Conservation (phyloP, 352 stramenopile genomes). For the Pythium chondricola region DNA sequence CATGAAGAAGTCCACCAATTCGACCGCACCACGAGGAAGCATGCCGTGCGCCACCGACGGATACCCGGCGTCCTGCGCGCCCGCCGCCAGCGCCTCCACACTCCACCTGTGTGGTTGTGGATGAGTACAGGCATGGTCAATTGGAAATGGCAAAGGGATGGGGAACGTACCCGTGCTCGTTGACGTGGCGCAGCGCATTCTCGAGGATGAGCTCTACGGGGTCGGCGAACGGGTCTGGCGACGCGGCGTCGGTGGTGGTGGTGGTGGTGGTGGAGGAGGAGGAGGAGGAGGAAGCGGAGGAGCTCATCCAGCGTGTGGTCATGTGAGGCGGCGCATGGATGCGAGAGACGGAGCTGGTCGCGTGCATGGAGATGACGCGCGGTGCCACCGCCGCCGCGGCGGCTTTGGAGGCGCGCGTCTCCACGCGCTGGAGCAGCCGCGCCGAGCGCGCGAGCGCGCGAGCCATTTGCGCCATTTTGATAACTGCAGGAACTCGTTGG, state of each 20-base stretch:
- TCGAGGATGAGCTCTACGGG: conserved; percentile 50
- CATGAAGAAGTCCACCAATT: conserved; percentile 85
- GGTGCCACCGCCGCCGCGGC: too few relatives aligned
- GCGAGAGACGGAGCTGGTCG: too few relatives aligned
- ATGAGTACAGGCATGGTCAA: background rate
- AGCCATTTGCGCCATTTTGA: conserved; percentile 5
- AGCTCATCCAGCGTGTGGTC: conserved; percentile 5
- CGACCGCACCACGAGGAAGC: conserved; percentile 67
- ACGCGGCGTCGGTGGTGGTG: conserved; percentile 1
- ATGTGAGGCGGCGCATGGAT: background rate
- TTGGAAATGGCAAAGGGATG: conserved; percentile 4
- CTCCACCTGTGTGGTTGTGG: conserved; percentile 79
- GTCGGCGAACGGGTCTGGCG: conserved; percentile 18
- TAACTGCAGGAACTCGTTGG: background rate
- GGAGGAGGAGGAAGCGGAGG: background rate
- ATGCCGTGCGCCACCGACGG: conserved; percentile 81
- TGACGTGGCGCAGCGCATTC: conserved; percentile 45
- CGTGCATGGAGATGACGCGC: too few relatives aligned
- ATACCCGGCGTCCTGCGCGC: conserved; percentile 57
- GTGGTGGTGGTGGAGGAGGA: conserved; percentile 2
- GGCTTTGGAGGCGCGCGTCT: conserved; percentile 2
- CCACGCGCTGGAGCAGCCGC: conserved; percentile 3
- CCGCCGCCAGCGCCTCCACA: conserved; percentile 63
- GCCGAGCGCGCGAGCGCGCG: conserved; percentile 4
- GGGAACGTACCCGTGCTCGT: conserved; percentile 34